Base-by-base conservation (phyloP, 2,329 filamentous ascomycete genomes). In the Berkeleyomyces rouxiae region DNA sequence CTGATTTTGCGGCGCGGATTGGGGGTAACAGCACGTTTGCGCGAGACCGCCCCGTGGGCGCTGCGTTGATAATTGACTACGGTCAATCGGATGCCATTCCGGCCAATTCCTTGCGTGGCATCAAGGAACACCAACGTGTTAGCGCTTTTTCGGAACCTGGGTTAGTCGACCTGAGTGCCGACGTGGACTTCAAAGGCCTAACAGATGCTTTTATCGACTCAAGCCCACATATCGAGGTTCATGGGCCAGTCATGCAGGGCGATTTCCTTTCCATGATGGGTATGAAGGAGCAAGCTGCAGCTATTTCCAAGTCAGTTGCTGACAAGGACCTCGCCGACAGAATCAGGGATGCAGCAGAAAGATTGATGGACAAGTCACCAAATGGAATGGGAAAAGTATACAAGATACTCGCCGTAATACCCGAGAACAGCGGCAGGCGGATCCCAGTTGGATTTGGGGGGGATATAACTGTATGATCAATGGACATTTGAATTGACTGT, bases 21-120 rank as follows among this genome's bases (percentile, higher is more conserved):
- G 92, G 92, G 61, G 90, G 89, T 60, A 77, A 81, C 0, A 64
- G 73, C 3, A 55, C 13, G 11, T 39, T 55, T 13, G 39, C 51
- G 10, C 51, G 10, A 39, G 51, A 55, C n/a, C 33, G 16, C 3
- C 33, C 33, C 51, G 0, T 39, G 16, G 93, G 93, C 59, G 93
- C 91, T 7, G 93, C 92, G 0, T 78, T 99, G n/a, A 89, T 99
- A 68, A 83, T 99, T 55, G 93, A 99, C 75, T 99, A 99, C 74
- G 93, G 93, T 16, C 58, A 42, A 11, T 74, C 83, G 2, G 78
- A 84, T 68, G 87, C 77, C 0, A 84, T 99, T 58, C 93, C 93
- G 2, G 78, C 87, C 65, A 95, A 96, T 77, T 95, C 90, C 0
- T 80, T 99, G 31, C 87, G 93, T 40, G 93, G 93, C 31, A 97